Evolutionary conservation across 768 basidiomycete genomes (phyloP), one percentile per base, ranked within the genome.

Genomic region (Crassisporium funariophilum): DNA sequence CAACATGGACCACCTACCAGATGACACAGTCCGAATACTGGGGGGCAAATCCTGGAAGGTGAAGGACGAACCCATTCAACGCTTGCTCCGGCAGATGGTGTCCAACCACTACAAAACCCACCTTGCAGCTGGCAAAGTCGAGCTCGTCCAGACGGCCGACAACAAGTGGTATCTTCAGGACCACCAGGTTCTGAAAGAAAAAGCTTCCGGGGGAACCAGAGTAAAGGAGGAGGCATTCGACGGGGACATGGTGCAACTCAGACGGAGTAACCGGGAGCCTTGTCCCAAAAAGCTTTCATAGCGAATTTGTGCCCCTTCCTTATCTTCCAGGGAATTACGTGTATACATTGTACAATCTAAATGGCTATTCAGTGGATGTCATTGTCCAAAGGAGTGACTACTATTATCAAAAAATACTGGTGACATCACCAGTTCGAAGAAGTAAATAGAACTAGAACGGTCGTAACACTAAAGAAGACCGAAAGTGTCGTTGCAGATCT

Each of bases 1-100:
- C 19, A 60, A 75, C 37, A 49, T 54, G 3, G 44, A 50, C 44
- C 44, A 47, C 0, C 46, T 77, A 4, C 44, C 62, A 2, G 35
- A 38, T 22, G 51, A 60, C 2, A 35, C 57, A 4, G 46, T 58
- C 4, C 38, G 34, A 6, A 50, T 61, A 37, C 51, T 79, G 22
- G 44, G 46, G 29, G 49, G 53, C n/a, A 70, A 57, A 44, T 40
- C 54, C 17, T 79, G 74, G 74, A 68, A 56, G n/a, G 52, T 69
- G 3, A 56, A 54, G 15, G 70, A 77, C 25, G 61, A 63, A 16
- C 15, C 54, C 4, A 48, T 69, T 31, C 60, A 61, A 38, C 34
- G 41, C 4, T 46, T 51, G 0, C 53, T 72, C 19, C 47, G 41
- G 22, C 33, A 37, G 3, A 62, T 61, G 50, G 66, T 66, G 2